phyloP scores from a whole-genome alignment of 345 rosid species.

The Salix caprea region DNA sequence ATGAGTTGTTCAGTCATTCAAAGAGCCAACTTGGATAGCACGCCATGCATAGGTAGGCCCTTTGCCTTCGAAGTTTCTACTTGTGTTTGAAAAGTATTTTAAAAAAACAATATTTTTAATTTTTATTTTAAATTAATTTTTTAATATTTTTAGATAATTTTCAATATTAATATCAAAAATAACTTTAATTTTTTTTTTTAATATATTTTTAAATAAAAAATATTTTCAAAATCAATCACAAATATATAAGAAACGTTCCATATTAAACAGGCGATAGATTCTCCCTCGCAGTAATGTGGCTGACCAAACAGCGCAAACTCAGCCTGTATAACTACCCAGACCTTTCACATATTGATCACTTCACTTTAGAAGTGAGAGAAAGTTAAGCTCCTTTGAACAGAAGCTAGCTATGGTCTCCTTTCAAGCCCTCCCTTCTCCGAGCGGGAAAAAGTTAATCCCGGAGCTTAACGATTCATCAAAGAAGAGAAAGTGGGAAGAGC shows the following conservation, averaged over 20 bases:
- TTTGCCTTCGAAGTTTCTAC: constrained; percentile 15
- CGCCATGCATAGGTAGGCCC: constrained; percentile 45
- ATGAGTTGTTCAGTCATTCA: constrained; percentile 16
- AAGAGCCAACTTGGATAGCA: constrained; percentile 48
- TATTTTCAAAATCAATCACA: too few relatives aligned
- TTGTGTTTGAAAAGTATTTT: too few relatives aligned
- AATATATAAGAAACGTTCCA: too few relatives aligned
- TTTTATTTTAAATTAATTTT: too few relatives aligned
- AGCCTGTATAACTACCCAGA: constrained; percentile 28
- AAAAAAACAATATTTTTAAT: too few relatives aligned
- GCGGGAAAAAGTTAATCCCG: constrained; percentile 19
- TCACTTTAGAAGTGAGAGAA: constrained; percentile 5
- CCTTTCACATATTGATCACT: constrained; percentile 20
- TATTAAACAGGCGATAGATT: constrained; percentile 9
- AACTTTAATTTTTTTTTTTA: too few relatives aligned
- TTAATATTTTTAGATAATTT: too few relatives aligned
- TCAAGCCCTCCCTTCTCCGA: constrained; percentile 32
- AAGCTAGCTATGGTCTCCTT: constrained; percentile 40
- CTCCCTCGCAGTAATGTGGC: constrained; percentile 24
- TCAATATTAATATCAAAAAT: too few relatives aligned
- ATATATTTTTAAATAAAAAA: too few relatives aligned
- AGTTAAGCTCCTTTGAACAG: background rate
- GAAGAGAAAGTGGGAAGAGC: constrained; percentile 53
- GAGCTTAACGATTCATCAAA: constrained; percentile 35
- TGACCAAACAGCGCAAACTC: constrained; percentile 13